Evolutionary conservation across 2,329 filamentous ascomycete genomes (phyloP).

Genomic region (Hymenoscyphus scutula): DNA sequence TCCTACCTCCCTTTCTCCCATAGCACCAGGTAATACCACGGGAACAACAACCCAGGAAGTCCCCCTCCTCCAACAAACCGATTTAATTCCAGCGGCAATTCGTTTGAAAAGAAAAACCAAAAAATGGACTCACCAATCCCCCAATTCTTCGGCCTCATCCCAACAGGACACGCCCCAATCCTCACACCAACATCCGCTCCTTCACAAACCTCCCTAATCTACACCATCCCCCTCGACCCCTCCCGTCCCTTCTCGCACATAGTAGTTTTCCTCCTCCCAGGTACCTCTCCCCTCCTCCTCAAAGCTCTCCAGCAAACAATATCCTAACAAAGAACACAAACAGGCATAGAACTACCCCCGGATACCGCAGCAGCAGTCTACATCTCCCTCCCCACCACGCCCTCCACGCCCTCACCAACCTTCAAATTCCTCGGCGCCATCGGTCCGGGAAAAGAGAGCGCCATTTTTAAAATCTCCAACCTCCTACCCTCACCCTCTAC

Average conservation of each 20-base stretch:
- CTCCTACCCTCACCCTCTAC: constrained; percentile 31
- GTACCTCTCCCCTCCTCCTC: constrained; percentile 33
- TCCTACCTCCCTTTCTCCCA: background rate
- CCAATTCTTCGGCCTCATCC: constrained; percentile 42
- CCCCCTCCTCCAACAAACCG: no score
- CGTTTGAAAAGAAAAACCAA: no score
- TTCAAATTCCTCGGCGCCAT: constrained; percentile 89
- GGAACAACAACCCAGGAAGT: background rate
- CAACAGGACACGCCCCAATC: constrained; percentile 57
- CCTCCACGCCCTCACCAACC: constrained; percentile 39
- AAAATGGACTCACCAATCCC: constrained; percentile 21
- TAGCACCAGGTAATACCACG: background rate
- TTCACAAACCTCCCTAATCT: constrained; percentile 55
- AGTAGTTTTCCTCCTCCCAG: constrained; percentile 84
- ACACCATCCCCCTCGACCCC: constrained; percentile 45
- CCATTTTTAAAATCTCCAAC: constrained; percentile 75
- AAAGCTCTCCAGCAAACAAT: background rate
- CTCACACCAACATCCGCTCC: constrained; percentile 53
- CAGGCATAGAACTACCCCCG: constrained; percentile 61
- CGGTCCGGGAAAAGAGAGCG: constrained; percentile 84
- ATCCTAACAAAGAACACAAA: background rate
- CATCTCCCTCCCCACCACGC: constrained; percentile 59
- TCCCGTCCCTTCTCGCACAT: constrained; percentile 69
- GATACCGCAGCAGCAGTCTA: constrained; percentile 87
- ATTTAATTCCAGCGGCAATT: no score